These are phyloP conservation scores for Colletotrichum tofieldiae DNA, from an alignment of 2,329 filamentous ascomycete species.

Conservation along the genomic window DNA sequence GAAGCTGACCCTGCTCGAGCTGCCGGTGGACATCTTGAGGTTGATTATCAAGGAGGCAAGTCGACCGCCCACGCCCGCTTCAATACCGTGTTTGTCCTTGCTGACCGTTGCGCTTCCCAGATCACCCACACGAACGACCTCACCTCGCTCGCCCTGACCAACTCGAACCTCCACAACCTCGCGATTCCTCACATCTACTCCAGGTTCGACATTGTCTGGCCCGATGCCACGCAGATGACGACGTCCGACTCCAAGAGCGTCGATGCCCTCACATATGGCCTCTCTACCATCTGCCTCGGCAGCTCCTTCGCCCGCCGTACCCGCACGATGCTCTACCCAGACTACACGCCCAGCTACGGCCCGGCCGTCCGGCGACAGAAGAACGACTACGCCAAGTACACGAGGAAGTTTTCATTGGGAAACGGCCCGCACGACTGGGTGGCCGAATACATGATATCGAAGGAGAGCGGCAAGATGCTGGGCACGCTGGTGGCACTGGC, in stretches of 20 bases:
- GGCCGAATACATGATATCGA: slow-evolving; percentile 84
- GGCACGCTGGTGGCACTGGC: slow-evolving; percentile 85
- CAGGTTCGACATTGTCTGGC: slow-evolving; percentile 91
- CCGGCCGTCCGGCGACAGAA: slow-evolving; percentile 38
- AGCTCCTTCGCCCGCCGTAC: slow-evolving; percentile 60
- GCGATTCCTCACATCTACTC: slow-evolving; percentile 87
- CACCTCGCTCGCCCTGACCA: slow-evolving; percentile 82
- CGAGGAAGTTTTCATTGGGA: slow-evolving; percentile 86
- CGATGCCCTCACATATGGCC: slow-evolving; percentile 86
- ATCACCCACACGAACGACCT: slow-evolving; percentile 87
- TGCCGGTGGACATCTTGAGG: slow-evolving; percentile 84
- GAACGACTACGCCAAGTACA: slow-evolving; percentile 85
- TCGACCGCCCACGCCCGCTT: slow-evolving; percentile 21
- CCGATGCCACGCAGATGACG: slow-evolving; percentile 74
- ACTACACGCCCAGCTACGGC: slow-evolving; percentile 38
- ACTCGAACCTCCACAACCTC: slow-evolving; percentile 82
- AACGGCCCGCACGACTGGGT: slow-evolving; percentile 86
- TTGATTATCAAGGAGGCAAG: slow-evolving; percentile 84
- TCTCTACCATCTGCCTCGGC: slow-evolving; percentile 84
- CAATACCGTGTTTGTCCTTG: slow-evolving; percentile 21
- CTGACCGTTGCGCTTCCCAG: slow-evolving; percentile 58
- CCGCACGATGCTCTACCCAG: slow-evolving; percentile 52
- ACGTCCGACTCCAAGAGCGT: slow-evolving; percentile 80
- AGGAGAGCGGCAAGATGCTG: slow-evolving; percentile 91
- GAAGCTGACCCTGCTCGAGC: slow-evolving; percentile 75